Evolutionary conservation across 345 rosid species (phyloP), one percentile per base, ranked within the genome.

Genomic region (Acer campestre): DNA sequence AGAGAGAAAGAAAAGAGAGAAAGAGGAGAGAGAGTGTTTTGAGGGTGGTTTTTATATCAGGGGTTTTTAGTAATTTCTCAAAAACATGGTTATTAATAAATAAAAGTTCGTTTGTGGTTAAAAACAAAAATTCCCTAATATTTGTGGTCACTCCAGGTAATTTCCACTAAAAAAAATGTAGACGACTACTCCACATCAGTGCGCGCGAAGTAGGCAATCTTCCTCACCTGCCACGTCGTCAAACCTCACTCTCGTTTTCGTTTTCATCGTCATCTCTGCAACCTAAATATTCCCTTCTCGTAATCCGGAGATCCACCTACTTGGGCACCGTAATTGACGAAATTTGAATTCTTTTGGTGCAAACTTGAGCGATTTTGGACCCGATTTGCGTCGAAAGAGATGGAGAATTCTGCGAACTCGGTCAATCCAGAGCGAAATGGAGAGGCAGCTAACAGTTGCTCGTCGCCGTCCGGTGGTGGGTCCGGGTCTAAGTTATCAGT

Each of bases 401-500:
- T 84, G 87, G 85, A 82, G 0, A 77, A 78, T 77, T 70, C 79
- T 40, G 10, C 13, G 49, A 46, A 46, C 49, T 10, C 49, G 2
- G 46, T 56, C 61, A 16, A 56, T 56, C 22, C 61, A 16, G 85
- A 83, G 17, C 82, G 78, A 75, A 86, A 81, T 68, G 56, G 3
- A n/a, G 85, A 77, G 18, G 81, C 70, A 76, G 74, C 72, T 56
- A 7, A 63, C 29, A 3, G 20, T 13, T 14, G 10, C 17, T 56
- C 35, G 0, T 58, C 66, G n/a, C 40, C 51, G 4, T 58, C 74
- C 65, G 7, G 78, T 61, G 70, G 77, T 77, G 0, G 22, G 75
- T 63, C 81, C 84, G 48, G 80, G 68, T 83, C 79, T 58, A 74
- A 80, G 55, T 75, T 85, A 73, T 75, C 83, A 46, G 75, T 86